Evolutionary conservation across 1,284 basidiomycete genomes (phyloP), one percentile per base, ranked within the genome.

Genomic region (Psilocybe mexicana): DNA sequence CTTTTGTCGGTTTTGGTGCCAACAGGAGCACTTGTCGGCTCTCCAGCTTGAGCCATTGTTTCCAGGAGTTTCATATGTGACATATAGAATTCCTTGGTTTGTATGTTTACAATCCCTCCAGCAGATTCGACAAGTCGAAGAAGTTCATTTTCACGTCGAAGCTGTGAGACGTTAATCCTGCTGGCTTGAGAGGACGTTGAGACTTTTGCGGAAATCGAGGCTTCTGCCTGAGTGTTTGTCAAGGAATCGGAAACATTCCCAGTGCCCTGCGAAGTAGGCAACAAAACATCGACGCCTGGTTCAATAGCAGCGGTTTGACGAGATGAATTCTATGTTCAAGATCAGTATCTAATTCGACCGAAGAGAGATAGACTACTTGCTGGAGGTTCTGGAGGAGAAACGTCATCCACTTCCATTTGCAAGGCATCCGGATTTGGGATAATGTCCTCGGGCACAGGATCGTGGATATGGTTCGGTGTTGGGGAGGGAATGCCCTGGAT

Each of bases 61-160:
- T 84, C 81, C 1, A 92, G 69, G 7, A 92, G 72, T 14, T 78
- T 76, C 44, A 80, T 76, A 65, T 92, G 88, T 10, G 79, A 80
- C 43, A 87, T 85, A 57, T 79, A 81, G 63, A 92, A 81, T 55
- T 90, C 87, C 61, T 85, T 90, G 14, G 81, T 79, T 60, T 85
- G 83, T 23, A 81, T 76, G 65, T 87, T 87, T 36, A 80, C 72
- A 35, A 92, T 83, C 0, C 90, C 90, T 5, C 86, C 85, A 56
- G 81, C 73, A 35, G 76, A 77, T 60, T 85, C 78, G 12, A 93
- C 71, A 10, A 92, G 76, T 33, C 81, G 83, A 47, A 84, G 69
- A 44, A 92, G 71, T 70, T 93, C 91, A 61, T 88, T 91, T 72
- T 92, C 88, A 26, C 91, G 82, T 8, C 90, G 85, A 26, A 89